Evolutionary conservation across 352 stramenopile genomes (phyloP), one percentile per base, ranked within the genome.

Genomic region (Phytophthora litchii): DNA sequence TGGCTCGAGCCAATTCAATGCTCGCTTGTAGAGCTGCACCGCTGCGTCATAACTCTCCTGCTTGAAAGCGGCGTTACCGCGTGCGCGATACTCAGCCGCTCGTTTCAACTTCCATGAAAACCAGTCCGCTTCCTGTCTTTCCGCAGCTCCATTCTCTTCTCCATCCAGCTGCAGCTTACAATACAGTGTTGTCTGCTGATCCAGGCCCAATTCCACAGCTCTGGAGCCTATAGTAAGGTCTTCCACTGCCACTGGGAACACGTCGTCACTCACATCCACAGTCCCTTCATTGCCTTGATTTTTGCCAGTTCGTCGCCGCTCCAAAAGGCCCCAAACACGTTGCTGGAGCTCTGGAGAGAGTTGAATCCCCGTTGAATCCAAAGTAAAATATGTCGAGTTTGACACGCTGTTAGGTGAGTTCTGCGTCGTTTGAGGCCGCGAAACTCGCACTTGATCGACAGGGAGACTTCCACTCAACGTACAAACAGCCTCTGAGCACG

Each of bases 21-120:
- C 79, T 67, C 76, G 43, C 27, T 63, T 78, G 64, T 89, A 89
- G 5, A 74, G 52, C 4, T 63, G 51, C 16, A 80, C 51, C 1
- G 83, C 80, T 0, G 54, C 43, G 8, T 38, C n/a, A 31, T 76
- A 60, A 11, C 53, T 62, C 23, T 76, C 58, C 10, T 54, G 21
- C 45, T 85, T 86, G 54, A 89, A 90, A 35, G 64, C 67, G 3
- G 79, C 70, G 43, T 88, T 90, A 34, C 78, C 83, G 27, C 75
- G 74, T 17, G 56, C 36, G 27, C 79, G 78, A 31, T 85, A 87
- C 23, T 70, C 60, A 2, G 37, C 60, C 25, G 79, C 83, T 29
- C 73, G 72, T 19, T 36, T 17, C 13, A 87, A 32, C 40, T 92
- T 92, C 51, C 60, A 73, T 9, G 64, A 60, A 19, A 90, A 79